Evolutionary conservation across 2,329 filamentous ascomycete genomes (phyloP), one percentile per base, ranked within the genome.

Genomic region (Beauveria scarabaeidicola): DNA sequence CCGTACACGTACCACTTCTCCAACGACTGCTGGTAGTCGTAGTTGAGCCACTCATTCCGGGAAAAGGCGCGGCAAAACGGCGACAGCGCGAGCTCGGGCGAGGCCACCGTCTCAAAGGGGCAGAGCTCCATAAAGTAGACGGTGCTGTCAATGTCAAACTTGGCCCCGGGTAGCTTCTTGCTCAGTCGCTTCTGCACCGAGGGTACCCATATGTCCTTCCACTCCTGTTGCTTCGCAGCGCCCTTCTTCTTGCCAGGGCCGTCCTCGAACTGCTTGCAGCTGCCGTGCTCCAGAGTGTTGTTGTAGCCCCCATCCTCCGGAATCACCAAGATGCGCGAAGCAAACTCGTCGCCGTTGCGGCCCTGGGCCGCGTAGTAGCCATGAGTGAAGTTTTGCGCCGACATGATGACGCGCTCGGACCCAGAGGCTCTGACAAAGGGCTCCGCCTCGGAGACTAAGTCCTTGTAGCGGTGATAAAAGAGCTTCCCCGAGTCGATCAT

Each of bases 91-190:
- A 61, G 63, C 3, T 79, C 73, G 0, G 73, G 68, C 6, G 82
- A 77, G 9, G 87, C 84, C n/a, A 96, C 84, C 0, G 90, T 93
- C 65, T 88, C 81, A 74, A 91, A 96, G 0, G 92, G 87, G 68
- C 92, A 97, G 62, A 96, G 78, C 66, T 96, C 91, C 91, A 97
- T 96, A 38, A 97, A 70, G 60, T 81, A 82, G 60, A 91, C 76
- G 1, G 85, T 83, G 38, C 93, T 85, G 1, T 75, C 68, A 13
- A 78, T 69, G 3, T 81, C 82, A 46, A 96, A 71, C 62, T 88
- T 84, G 5, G 82, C 85, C 2, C 88, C 88, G 0, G 80, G 80
- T 0, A 97, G 77, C 62, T 87, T 82, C 15, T 74, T 66, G 68
- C 92, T 91, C 44, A 96, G 73, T 8, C 90, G 84, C 2, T 78